Base-by-base conservation (phyloP, 768 basidiomycete species). In the Suillus sp. region DNA sequence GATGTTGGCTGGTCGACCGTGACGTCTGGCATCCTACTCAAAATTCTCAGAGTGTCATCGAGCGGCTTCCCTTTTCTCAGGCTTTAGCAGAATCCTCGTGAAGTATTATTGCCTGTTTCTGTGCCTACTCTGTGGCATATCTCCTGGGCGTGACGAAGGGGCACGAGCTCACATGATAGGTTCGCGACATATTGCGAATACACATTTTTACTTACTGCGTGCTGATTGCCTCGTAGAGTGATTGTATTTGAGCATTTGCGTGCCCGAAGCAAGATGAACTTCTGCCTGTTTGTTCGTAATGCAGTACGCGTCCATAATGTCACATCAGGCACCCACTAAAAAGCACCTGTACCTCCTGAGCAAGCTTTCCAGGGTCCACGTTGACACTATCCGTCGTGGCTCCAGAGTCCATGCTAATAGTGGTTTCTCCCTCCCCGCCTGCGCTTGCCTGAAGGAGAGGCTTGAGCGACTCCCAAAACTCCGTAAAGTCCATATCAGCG, bases 381-480 rank as follows among this genome's bases (percentile, higher is more conserved):
- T 51, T 56, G 27, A 34, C 57, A 27, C 22, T 37, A 47, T 18
- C 35, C 16, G 9, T 22, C 2, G 10, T 14, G 4, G 10, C 25
- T 11, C 38, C 56, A 40, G 48, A 30, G 27, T 59, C 35, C 35
- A 25, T 55, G 5, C 14, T 64, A 66, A 40, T 54, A 63, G 16
- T 53, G 63, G 57, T 54, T 37, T 32, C 40, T 38, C 42, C 62
- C 55, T 50, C 58, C 66, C 60, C 58, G 34, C 40, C 57, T 1
- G 34, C 37, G 37, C 43, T 25, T 40, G 51, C 64, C 34, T 57
- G 54, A 25, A 87, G 68, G 62, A 86, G 69, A 0, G 86, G 83
- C 64, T 78, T 82, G 64, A 89, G 78, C 2, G 83, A 78, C 67
- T 81, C 80, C 86, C 84, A 87, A 66, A 89, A 84, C 67, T 84